Base-by-base conservation (phyloP, 2,329 filamentous ascomycete species). In the Cadophora malorum region DNA sequence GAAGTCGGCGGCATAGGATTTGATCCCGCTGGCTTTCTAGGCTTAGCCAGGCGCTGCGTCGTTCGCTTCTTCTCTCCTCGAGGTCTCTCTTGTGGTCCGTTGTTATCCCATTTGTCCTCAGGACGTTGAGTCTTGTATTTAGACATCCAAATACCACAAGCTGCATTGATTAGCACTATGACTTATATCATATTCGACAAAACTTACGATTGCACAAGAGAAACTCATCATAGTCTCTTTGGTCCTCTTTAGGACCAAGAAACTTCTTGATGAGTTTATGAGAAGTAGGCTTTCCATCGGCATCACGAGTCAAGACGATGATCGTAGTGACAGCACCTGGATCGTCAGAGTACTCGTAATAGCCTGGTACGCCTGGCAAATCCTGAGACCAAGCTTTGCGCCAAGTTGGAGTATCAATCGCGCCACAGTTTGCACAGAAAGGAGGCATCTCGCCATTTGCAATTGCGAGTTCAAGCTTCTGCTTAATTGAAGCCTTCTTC, bases 351-450 rank as follows among this genome's bases (percentile, higher is more conserved):
- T 90, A 88, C 67, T 93, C 88, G 58, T 92, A 85, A 68, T 90
- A 87, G 3, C 86, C 84, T 0, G 93, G 93, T 38, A 85, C 84
- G 0, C 93, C 94, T 19, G 87, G 82, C 56, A 90, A 85, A 8
- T 92, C 85, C 75, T 93, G 93, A n/a, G 89, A 89, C 85, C 91
- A 97, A 14, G 96, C 93, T 76, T 95, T 96, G 69, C 96, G 90
- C 96, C 96, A 99, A 0, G 95, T 97, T 0, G 95, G 93, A 0
- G 96, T 99, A 75, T 98, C 92, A 67, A 99, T 97, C 7, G 94
- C 92, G 6, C 96, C 96, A 75, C 96, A 99, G 75, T 98, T 97
- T 71, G 88, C 88, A 78, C 96, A 99, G 76, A 90, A 98, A 0
- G 91, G 90, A 0, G 96, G 96, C 83, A 94, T 91, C 72, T 94